Percentiles rank a stretch among this genome's conserved stretches.
Evolutionary conservation across 1,139 yeast species (phyloP).

Genomic region (Protomyces arabidopsidicola): DNA sequence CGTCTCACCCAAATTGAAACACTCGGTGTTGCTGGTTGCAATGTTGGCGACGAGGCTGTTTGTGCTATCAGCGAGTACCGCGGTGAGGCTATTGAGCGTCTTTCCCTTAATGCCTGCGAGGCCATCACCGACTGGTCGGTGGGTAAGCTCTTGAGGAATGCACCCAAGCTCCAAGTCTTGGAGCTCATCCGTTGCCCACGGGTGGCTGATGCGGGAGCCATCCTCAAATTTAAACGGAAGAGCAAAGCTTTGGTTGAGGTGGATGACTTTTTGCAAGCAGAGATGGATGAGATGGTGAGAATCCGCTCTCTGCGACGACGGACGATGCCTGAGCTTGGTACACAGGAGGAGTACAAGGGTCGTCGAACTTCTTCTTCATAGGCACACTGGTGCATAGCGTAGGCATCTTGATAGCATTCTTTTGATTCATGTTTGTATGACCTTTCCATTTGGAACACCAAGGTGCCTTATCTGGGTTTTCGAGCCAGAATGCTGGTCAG

Average conservation of each 20-base stretch:
- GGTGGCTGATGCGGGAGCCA: slow-evolving; percentile 57
- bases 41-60: slow-evolving; percentile 65
- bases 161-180: slow-evolving; percentile 63
- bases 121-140: slow-evolving; percentile 61
- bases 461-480: background rate
- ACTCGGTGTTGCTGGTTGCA: slow-evolving; percentile 85
- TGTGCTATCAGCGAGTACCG: slow-evolving; percentile 73
- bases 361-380: background rate
- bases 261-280: slow-evolving; percentile 7
- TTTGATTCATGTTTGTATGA: too few species aligned
- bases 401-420: background rate
- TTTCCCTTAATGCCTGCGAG: slow-evolving; percentile 74
- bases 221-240: slow-evolving; percentile 56
- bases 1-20: slow-evolving; percentile 57
- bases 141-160: slow-evolving; percentile 57
- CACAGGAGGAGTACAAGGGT: background rate
- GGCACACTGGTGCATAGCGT: background rate
- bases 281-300: slow-evolving; percentile 1
- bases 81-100: slow-evolving; percentile 55
- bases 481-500: too few species aligned
- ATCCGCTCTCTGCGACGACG: background rate
- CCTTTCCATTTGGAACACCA: background rate
- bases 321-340: background rate
- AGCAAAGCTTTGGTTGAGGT: slow-evolving; percentile 19
- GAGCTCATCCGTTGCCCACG: slow-evolving; percentile 65